Evolutionary conservation across 2,329 filamentous ascomycete genomes (phyloP).

Genomic region (Aspergillus pseudonomiae): DNA sequence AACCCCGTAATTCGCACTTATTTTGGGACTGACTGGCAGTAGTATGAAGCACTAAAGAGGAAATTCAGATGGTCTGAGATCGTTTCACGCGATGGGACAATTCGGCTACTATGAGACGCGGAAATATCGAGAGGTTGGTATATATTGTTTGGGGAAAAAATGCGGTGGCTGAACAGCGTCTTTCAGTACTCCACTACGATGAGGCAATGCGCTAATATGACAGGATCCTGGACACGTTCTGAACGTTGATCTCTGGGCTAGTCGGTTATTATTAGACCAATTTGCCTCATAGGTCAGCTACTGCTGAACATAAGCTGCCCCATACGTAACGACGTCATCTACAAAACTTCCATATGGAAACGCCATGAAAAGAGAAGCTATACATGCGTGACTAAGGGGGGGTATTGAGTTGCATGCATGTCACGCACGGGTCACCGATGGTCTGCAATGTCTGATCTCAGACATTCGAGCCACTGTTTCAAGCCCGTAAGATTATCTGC

Average conservation of each 20-base stretch:
- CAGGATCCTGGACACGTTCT: background rate
- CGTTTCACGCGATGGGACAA: background rate
- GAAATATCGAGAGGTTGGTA: conserved; percentile 26
- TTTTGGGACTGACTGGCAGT: conserved; percentile 3
- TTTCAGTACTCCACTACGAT: conserved; percentile 24
- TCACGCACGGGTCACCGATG: background rate
- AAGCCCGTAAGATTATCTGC: background rate
- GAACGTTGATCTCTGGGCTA: conserved; percentile 1
- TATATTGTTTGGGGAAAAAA: conserved; percentile 24
- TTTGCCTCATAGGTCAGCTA: conserved; percentile 11
- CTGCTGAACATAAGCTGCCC: background rate
- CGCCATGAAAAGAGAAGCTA: background rate
- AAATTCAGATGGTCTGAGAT: conserved; percentile 3
- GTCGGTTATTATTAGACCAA: conserved; percentile 14
- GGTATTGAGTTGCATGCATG: conserved; percentile 2
- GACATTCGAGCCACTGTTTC: background rate
- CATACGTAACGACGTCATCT: background rate
- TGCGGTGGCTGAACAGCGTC: conserved; percentile 38
- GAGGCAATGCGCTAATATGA: conserved; percentile 10
- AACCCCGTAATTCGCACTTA: background rate
- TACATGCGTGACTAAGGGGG: background rate
- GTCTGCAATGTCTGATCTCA: background rate
- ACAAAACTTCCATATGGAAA: background rate
- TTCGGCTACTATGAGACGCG: background rate
- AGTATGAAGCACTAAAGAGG: background rate